phyloP scores from a whole-genome alignment of 805 yeast genomes.

The Tetrapisispora namnaoensis region DNA sequence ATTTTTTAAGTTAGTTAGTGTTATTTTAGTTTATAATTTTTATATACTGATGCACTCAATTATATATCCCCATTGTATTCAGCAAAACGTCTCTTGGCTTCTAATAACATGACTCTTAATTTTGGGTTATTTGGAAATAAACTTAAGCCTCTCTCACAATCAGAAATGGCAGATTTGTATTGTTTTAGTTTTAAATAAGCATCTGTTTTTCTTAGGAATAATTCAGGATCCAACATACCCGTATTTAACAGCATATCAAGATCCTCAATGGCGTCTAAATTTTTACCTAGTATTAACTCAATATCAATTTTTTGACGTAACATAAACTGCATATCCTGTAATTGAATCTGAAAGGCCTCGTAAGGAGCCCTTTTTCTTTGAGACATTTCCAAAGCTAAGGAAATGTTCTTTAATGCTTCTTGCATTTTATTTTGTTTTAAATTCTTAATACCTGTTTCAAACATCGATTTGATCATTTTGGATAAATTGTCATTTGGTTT shows the following conservation, averaged over 20 bases:
- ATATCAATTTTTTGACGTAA: conserved; percentile 67
- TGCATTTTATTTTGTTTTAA: conserved; percentile 43
- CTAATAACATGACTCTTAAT: conserved; percentile 19
- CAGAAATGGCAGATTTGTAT: conserved; percentile 51
- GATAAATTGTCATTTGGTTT: conserved; percentile 45
- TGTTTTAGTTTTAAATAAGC: conserved; percentile 53
- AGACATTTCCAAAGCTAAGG: conserved; percentile 59
- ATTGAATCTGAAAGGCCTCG: conserved; percentile 62
- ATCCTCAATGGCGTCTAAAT: conserved; percentile 54
- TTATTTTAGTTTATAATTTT: too few species aligned
- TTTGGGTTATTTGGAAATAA: conserved; percentile 43
- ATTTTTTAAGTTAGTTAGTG: too few species aligned
- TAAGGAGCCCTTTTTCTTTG: conserved; percentile 53
- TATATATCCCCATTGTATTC: conserved; percentile 25
- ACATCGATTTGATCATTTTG: conserved; percentile 49
- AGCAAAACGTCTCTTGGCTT: conserved; percentile 20
- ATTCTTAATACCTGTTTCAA: conserved; percentile 48
- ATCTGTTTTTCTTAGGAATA: conserved; percentile 62
- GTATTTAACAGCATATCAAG: conserved; percentile 55
- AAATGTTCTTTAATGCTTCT: conserved; percentile 55
- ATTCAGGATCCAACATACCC: conserved; percentile 54
- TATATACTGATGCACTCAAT: neutral
- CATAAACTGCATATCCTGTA: conserved; percentile 58
- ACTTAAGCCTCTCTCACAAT: conserved; percentile 65
- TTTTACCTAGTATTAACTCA: conserved; percentile 43